phyloP scores from a whole-genome alignment of 768 basidiomycete species.

The Tulasnella sp. region DNA sequence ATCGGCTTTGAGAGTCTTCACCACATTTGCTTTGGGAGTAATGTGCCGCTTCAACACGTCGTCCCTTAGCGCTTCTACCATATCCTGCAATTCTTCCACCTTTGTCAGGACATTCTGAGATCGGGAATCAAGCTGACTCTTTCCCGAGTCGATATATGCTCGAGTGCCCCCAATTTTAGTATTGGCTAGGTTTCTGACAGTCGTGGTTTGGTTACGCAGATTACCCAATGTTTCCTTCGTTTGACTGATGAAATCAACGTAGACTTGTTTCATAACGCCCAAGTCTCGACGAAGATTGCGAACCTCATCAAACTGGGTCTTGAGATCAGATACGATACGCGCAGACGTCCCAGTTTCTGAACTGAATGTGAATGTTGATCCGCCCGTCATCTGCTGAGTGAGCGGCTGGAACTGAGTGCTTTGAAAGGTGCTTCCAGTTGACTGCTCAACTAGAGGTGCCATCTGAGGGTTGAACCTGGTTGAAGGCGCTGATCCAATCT shows the following conservation, averaged over 20 bases:
- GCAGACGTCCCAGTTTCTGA: conserved; percentile 50
- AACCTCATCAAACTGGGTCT: conserved; percentile 89
- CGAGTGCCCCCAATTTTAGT: conserved; percentile 75
- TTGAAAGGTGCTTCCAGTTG: conserved; percentile 5
- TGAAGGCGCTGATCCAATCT: not conserved
- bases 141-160: conserved; percentile 81
- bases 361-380: conserved; percentile 36
- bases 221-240: conserved; percentile 75
- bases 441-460: conserved; percentile 40
- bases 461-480: no score
- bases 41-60: conserved; percentile 84
- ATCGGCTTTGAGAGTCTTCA: conserved; percentile 61
- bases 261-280: conserved; percentile 85
- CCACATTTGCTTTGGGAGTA: conserved; percentile 59
- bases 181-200: conserved; percentile 75
- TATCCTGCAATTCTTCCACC: conserved; percentile 86
- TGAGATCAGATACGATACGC: conserved; percentile 67
- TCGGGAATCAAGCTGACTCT: conserved; percentile 76
- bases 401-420: conserved; percentile 27
- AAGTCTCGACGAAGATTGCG: conserved; percentile 88
- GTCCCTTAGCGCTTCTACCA: conserved; percentile 75
- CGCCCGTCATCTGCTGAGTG: conserved; percentile 60
- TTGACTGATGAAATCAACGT: conserved; percentile 83
- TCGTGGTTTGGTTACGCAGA: conserved; percentile 71
- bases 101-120: conserved; percentile 84